Percentiles rank a stretch among this genome's conserved stretches.
These are phyloP conservation scores for Backusella australiensis DNA, from an alignment of 192 early-diverging fungal species.

Conservation along the genomic window DNA sequence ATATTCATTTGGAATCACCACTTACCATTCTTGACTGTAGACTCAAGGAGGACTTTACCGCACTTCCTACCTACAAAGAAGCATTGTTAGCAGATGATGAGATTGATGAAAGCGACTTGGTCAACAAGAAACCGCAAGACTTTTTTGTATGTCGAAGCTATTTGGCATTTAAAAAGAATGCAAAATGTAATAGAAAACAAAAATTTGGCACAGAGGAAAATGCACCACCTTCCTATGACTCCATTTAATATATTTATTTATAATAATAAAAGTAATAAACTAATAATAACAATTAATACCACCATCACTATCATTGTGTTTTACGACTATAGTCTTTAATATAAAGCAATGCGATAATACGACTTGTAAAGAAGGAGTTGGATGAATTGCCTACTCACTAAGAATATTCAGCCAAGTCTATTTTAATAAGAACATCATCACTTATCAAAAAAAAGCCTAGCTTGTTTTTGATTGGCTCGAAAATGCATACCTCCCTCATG, in stretches of 20 bases:
- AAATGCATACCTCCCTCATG: too few relatives aligned
- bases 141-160: constrained; percentile 29
- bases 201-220: background rate
- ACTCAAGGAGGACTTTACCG: constrained; percentile 28
- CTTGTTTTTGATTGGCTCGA: too few relatives aligned
- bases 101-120: background rate
- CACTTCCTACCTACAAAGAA: constrained; percentile 26
- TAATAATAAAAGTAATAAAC: background rate
- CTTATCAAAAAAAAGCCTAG: too few relatives aligned
- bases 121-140: background rate
- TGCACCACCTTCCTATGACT: constrained; percentile 6
- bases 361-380: too few relatives aligned
- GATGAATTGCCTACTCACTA: too few relatives aligned
- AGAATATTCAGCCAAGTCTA: too few relatives aligned
- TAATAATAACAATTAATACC: too few relatives aligned
- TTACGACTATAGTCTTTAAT: too few relatives aligned
- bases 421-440: too few relatives aligned
- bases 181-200: background rate
- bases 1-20: constrained; percentile 22
- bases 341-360: too few relatives aligned
- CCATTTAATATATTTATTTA: background rate
- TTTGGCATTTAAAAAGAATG: constrained; percentile 20
- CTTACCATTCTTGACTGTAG: constrained; percentile 31
- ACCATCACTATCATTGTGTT: too few relatives aligned
- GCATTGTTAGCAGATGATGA: background rate